These are phyloP conservation scores for Aleurites moluccanus DNA, from an alignment of 441 rosid species.

Conservation along the genomic window DNA sequence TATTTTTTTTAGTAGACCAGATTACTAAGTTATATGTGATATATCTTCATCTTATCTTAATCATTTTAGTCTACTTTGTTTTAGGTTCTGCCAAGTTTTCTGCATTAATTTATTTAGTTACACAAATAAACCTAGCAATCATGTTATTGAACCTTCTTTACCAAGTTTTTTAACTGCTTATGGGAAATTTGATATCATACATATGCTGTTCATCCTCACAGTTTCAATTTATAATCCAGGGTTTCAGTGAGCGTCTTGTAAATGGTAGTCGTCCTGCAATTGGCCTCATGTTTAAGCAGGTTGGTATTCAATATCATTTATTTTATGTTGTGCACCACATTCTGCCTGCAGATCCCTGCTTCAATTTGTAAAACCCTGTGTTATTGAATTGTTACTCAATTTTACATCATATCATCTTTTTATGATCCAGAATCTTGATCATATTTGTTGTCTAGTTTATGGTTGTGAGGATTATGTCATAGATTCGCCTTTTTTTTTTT, in stretches of 20 bases:
- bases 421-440: background rate
- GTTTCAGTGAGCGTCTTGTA: conserved; percentile 86
- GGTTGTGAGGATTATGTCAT: background rate
- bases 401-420: background rate
- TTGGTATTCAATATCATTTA: conserved; percentile 30
- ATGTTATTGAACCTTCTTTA: background rate
- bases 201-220: conserved; percentile 24
- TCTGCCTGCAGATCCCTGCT: background rate
- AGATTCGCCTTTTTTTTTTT: background rate
- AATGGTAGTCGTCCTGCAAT: conserved; percentile 81
- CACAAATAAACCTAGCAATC: background rate
- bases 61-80: background rate
- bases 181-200: background rate
- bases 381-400: background rate
- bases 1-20: background rate
- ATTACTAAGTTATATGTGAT: background rate
- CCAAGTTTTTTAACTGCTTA: background rate
- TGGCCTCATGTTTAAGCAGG: conserved; percentile 96
- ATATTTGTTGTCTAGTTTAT: background rate
- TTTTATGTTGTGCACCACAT: background rate
- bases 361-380: background rate
- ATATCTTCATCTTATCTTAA: background rate
- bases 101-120: background rate
- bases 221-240: conserved; percentile 50
- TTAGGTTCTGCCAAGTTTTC: background rate